Base-by-base conservation (phyloP, 164 flowering plant species). In the Dillenia suffruticosa region DNA sequence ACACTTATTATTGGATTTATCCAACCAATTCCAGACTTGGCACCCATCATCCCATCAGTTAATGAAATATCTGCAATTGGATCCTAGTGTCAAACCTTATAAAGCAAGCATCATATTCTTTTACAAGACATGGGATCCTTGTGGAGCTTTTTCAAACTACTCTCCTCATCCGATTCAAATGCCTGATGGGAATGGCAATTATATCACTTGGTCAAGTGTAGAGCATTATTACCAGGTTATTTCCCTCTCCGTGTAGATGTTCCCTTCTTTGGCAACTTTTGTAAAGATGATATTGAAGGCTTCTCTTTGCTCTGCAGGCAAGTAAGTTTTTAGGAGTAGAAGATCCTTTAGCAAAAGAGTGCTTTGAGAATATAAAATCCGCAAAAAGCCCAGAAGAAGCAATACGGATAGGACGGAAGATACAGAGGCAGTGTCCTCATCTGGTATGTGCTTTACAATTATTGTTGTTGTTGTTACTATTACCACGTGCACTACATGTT, bases 111-210 rank as follows among this genome's bases (percentile, higher is more conserved):
- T 91, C 67, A 86, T 89, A 72, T 89, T 82, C 77, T 94, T 94
- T 70, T 91, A 89, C 66, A 94, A 94, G 74, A 79, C 99, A 59
- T 94, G 99, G 99, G 97, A 94, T 64, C 96, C 90, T 58, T 91
- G 86, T 76, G 97, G 97, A n/a, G n/a, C n/a, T n/a, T n/a, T n/a
- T n/a, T n/a, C n/a, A n/a, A n/a, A n/a, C n/a, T n/a, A n/a, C n/a
- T 91, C 99, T 57, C 86, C 81, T 50, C 97, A 89, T 71, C 88
- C 96, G 40, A 78, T 94, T 64, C 76, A 70, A 49, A 84, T 94
- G 84, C 77, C 79, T 44, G 89, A 88, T 73, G 86, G 72, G 22
- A 76, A 71, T 72, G 94, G 90, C 56, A 76, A 71, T 51, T 81
- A 81, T 70, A 44, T 44, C 49, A 88, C 79, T 49, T 91, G 97